Evolutionary conservation across 768 basidiomycete species (phyloP).

Genomic region (Leucosporidium yakuticum): DNA sequence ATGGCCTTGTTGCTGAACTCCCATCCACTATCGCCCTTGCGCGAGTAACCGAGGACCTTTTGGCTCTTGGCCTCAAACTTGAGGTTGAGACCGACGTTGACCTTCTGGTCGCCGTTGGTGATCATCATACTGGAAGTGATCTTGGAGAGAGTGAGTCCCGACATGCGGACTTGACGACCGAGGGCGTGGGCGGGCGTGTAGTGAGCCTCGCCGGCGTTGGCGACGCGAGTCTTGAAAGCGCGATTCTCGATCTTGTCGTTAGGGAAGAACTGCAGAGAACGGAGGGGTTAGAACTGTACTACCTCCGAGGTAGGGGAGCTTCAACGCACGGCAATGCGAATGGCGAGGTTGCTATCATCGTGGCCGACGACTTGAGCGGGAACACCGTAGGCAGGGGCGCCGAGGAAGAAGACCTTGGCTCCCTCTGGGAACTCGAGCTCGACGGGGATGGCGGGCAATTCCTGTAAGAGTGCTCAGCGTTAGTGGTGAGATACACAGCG

Average conservation of each 20-base stretch:
- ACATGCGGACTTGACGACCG: constrained; percentile 65
- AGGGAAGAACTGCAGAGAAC: constrained; percentile 65
- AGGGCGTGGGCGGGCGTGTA: constrained; percentile 78
- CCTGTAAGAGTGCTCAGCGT: constrained; percentile 50
- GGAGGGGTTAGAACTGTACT: no score
- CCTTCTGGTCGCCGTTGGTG: constrained; percentile 64
- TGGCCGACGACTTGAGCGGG: constrained; percentile 81
- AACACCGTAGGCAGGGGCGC: constrained; percentile 89
- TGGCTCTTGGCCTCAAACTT: constrained; percentile 92
- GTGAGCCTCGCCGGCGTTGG: constrained; percentile 48
- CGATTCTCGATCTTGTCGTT: constrained; percentile 72
- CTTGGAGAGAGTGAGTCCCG: constrained; percentile 72
- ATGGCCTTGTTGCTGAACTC: constrained; percentile 87
- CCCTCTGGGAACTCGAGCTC: constrained; percentile 84
- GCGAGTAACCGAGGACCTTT: constrained; percentile 88
- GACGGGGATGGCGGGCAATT: constrained; percentile 72
- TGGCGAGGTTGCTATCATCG: constrained; percentile 62
- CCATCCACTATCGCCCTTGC: constrained; percentile 77
- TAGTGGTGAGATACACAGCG: background rate
- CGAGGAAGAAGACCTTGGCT: constrained; percentile 90
- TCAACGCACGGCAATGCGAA: constrained; percentile 70
- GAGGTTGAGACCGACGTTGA: constrained; percentile 84
- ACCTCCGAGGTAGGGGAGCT: no score
- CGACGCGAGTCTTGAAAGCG: constrained; percentile 66
- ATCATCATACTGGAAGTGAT: constrained; percentile 94